phyloP scores from a whole-genome alignment of 2,329 filamentous ascomycete genomes.

The Penicillium palitans region DNA sequence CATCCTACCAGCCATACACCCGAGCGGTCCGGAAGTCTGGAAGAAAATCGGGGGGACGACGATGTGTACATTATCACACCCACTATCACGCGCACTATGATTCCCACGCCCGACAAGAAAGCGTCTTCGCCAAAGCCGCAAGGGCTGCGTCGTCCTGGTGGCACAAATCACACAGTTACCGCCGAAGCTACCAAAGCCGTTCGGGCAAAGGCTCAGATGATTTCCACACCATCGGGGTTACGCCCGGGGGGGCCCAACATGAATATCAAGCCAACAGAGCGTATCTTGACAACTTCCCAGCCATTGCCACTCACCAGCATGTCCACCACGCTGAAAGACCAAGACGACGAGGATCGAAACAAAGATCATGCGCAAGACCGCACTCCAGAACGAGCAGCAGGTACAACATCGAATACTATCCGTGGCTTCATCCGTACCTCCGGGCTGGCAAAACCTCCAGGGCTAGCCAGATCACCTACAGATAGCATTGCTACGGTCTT shows the following conservation, averaged over 20 bases:
- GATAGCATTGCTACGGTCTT: slow-evolving; percentile 27
- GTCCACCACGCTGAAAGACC: slow-evolving; percentile 15
- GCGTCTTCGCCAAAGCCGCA: slow-evolving; percentile 16
- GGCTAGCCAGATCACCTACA: slow-evolving; percentile 29
- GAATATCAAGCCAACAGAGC: slow-evolving; percentile 25
- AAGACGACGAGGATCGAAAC: slow-evolving; percentile 6
- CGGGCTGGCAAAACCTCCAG: slow-evolving; percentile 30
- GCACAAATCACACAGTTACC: slow-evolving; percentile 22
- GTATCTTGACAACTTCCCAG: slow-evolving; percentile 25
- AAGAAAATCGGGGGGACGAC: slow-evolving; percentile 24
- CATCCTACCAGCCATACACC: slow-evolving; percentile 12
- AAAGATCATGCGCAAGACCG: slow-evolving; percentile 4
- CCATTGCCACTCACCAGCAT: slow-evolving; percentile 15
- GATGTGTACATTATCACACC: slow-evolving; percentile 42
- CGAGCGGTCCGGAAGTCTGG: slow-evolving; percentile 17
- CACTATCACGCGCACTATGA: slow-evolving; percentile 45
- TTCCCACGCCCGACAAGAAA: slow-evolving; percentile 32
- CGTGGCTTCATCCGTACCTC: slow-evolving; percentile 42
- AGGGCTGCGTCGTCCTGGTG: slow-evolving; percentile 23
- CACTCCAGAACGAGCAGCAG: slow-evolving; percentile 2
- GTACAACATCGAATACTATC: slow-evolving; percentile 27
- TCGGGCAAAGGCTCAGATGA: slow-evolving; percentile 28
- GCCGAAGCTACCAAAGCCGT: slow-evolving; percentile 32
- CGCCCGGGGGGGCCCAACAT: slow-evolving; percentile 28
- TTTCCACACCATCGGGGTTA: slow-evolving; percentile 29